Evolutionary conservation across 805 yeast genomes (phyloP), one percentile per base, ranked within the genome.

Genomic region (Maudiozyma barnettii): DNA sequence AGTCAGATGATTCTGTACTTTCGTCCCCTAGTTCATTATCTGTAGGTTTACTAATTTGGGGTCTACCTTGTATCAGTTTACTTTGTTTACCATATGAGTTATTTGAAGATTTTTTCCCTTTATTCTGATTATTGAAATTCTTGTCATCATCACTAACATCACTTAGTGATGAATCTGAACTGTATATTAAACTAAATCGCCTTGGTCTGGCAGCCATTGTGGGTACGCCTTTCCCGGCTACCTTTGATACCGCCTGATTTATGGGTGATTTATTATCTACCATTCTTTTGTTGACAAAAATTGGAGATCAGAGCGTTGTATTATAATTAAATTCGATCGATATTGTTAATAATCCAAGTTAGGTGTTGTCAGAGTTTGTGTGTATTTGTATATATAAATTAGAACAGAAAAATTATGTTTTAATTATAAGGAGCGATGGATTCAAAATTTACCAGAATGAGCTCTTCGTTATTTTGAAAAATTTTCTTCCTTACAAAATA

Each of bases 151-250:
- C 68, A 20, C 69, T 66, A 19, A 64, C 61, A 8, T 68, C 72
- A 48, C 72, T 68, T 20, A 68, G 46, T 8, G 70, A 66, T 9
- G 72, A 67, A 42, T 60, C 65, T 20, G 72, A 72, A n/a, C 75
- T 70, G 47, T 71, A 72, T 12, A 72, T 59, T 22, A 72, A 54
- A 52, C 74, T 69, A 51, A 72, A 72, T 51, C 71, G 61, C 58
- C 75, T 66, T 42, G 69, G 72, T 48, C 66, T 60, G 16, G 20
- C 29, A 6, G 33, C 31, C 26, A 41, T 41, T 3, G 43, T 33
- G 13, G 48, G 46, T 6, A 42, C 20, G 10, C 41, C 26, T 31
- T 48, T 48, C 20, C 51, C 48, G 18, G 39, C 44, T 19, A 33
- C 36, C 36, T 33, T 33, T 33, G 36, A n/a, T n/a, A 14, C n/a